Evolutionary conservation across 352 stramenopile genomes (phyloP).

Genomic region (Ochromonadaceae sp.): DNA sequence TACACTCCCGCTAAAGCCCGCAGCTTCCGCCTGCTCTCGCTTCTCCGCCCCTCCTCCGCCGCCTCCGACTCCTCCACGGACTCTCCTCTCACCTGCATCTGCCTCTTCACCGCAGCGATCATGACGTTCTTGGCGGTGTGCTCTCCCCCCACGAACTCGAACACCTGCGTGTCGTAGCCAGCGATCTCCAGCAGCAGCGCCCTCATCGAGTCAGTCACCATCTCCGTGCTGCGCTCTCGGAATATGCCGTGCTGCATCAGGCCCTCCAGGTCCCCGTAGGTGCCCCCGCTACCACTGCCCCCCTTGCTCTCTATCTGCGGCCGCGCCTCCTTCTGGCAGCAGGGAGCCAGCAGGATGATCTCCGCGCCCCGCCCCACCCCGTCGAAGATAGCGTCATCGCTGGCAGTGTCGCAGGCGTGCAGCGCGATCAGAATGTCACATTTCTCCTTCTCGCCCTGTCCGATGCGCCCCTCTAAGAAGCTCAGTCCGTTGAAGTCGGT

Average conservation of each 20-base stretch:
- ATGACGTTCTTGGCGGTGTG: constrained; percentile 54
- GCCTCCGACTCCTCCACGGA: background rate
- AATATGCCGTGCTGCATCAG: constrained; percentile 43
- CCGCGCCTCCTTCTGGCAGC: constrained; percentile 49
- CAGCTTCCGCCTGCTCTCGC: background rate
- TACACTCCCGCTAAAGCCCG: constrained; percentile 4
- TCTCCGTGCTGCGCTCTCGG: constrained; percentile 43
- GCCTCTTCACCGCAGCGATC: constrained; percentile 38
- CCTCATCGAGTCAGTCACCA: constrained; percentile 42
- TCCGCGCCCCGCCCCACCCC: constrained; percentile 33
- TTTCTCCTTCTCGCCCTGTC: constrained; percentile 22
- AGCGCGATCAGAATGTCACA: constrained; percentile 48
- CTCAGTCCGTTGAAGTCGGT: constrained; percentile 37
- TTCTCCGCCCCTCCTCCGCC: no score
- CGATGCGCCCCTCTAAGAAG: constrained; percentile 29
- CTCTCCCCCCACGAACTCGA: constrained; percentile 50
- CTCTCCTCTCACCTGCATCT: background rate
- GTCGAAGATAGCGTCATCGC: constrained; percentile 43
- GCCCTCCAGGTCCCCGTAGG: constrained; percentile 30
- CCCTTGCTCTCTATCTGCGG: constrained; percentile 41
- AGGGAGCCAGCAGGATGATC: constrained; percentile 44
- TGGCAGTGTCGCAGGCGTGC: constrained; percentile 54
- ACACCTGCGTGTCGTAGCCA: constrained; percentile 45
- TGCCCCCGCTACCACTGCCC: constrained; percentile 24
- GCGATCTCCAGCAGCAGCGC: constrained; percentile 18